These are phyloP conservation scores for Penicillium fimorum DNA, from an alignment of 495 filamentous ascomycete genomes.

Conservation along the genomic window DNA sequence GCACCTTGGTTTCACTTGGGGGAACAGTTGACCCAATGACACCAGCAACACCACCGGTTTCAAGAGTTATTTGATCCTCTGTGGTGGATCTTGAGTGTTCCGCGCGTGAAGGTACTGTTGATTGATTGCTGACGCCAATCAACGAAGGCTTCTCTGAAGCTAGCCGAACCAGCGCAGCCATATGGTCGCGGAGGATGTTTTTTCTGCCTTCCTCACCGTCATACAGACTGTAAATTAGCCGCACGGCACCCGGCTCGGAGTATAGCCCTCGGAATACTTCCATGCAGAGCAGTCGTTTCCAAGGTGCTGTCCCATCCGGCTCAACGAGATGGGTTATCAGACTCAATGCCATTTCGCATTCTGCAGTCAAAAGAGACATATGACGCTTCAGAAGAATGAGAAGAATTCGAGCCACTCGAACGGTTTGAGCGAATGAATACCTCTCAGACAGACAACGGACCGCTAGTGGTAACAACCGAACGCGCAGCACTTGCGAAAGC, in stretches of 20 bases:
- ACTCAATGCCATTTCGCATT: conserved; percentile 81
- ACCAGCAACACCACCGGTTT: conserved; percentile 83
- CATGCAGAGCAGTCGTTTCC: conserved; percentile 88
- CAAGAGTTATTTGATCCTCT: conserved; percentile 79
- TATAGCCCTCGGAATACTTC: conserved; percentile 86
- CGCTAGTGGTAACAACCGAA: conserved; percentile 78
- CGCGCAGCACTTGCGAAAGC: conserved; percentile 73
- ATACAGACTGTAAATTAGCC: conserved; percentile 77
- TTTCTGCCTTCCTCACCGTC: conserved; percentile 73
- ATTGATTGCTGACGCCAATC: conserved; percentile 85
- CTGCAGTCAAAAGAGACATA: conserved; percentile 66
- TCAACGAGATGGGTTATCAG: conserved; percentile 88
- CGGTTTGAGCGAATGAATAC: conserved; percentile 75
- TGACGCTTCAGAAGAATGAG: conserved; percentile 75
- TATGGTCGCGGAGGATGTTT: conserved; percentile 73
- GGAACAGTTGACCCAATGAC: conserved; percentile 78
- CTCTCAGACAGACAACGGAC: conserved; percentile 75
- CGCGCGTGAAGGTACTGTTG: conserved; percentile 63
- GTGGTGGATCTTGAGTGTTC: conserved; percentile 45
- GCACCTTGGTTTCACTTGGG: conserved; percentile 58
- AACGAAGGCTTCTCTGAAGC: conserved; percentile 84
- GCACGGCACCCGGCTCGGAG: conserved; percentile 69
- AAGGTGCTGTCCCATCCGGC: conserved; percentile 69
- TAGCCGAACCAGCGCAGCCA: conserved; percentile 79
- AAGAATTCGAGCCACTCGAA: conserved; percentile 78